Conservation (phyloP, 176 grass and related monocot species). For the Aegilops sharonensis region DNA sequence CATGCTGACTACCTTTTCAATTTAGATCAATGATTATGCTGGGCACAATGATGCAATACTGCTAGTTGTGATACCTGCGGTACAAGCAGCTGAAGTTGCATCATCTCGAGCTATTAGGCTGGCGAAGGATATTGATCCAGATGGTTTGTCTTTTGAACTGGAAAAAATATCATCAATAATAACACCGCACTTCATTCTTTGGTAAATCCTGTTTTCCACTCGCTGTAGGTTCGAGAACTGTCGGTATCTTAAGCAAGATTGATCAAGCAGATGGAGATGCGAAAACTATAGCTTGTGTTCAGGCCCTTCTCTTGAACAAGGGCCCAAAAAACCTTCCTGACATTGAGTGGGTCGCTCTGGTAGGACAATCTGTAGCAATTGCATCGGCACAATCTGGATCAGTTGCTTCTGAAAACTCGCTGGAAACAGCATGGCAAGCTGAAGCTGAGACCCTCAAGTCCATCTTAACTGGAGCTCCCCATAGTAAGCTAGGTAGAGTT, state of each 20-base stretch:
- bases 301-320: slow-evolving; percentile 70
- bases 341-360: slow-evolving; percentile 84
- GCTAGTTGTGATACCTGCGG: slow-evolving; percentile 78
- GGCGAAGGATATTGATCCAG: slow-evolving; percentile 89
- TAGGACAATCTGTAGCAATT: slow-evolving; percentile 83
- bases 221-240: slow-evolving; percentile 80
- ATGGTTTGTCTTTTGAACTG: slow-evolving; percentile 56
- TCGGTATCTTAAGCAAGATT: slow-evolving; percentile 90
- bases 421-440: slow-evolving; percentile 83
- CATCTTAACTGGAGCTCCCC: slow-evolving; percentile 69
- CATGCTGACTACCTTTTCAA: slow-evolving; percentile 27
- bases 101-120: slow-evolving; percentile 82
- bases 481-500: slow-evolving; percentile 74
- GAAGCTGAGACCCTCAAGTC: slow-evolving; percentile 76
- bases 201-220: slow-evolving; percentile 9
- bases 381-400: slow-evolving; percentile 75
- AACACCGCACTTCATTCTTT: neutral
- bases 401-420: slow-evolving; percentile 73
- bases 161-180: slow-evolving; percentile 1
- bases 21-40: slow-evolving; percentile 81
- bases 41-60: slow-evolving; percentile 92
- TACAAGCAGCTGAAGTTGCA: slow-evolving; percentile 80
- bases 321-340: slow-evolving; percentile 75
- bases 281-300: slow-evolving; percentile 73
- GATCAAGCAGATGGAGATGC: slow-evolving; percentile 78